These are phyloP conservation scores for Persicaria maculosa DNA, from an alignment of 148 eudicot species.

Conservation along the genomic window DNA sequence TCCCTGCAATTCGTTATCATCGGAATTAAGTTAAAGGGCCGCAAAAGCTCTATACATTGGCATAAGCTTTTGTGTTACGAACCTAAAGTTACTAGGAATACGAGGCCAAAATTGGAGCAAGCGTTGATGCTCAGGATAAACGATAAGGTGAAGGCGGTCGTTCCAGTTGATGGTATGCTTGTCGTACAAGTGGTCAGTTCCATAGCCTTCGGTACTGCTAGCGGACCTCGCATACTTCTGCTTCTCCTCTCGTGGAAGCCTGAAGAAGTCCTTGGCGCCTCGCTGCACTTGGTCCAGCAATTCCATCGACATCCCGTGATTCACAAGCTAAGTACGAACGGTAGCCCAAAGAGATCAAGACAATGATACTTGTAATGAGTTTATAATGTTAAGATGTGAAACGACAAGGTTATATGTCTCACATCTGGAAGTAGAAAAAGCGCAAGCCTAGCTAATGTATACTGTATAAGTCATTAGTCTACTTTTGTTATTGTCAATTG, in stretches of 20 bases:
- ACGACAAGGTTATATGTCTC: neutral
- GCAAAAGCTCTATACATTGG: neutral
- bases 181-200: constrained; percentile 16
- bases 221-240: constrained; percentile 19
- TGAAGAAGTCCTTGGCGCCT: constrained; percentile 42
- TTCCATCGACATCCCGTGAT: constrained; percentile 49
- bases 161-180: constrained; percentile 34
- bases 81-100: constrained; percentile 17
- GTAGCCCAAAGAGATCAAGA: too few relatives aligned
- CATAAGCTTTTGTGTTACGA: neutral
- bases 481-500: neutral
- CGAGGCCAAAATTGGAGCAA: constrained; percentile 29
- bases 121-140: constrained; percentile 27
- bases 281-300: constrained; percentile 44
- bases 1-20: constrained; percentile 2
- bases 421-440: neutral
- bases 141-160: neutral
- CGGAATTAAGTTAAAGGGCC: too few relatives aligned
- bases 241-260: constrained; percentile 38
- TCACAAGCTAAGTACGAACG: constrained; percentile 15
- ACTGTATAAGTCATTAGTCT: neutral
- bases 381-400: neutral
- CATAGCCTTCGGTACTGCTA: constrained; percentile 37
- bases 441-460: too few relatives aligned
- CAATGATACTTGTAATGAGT: neutral